phyloP scores from a whole-genome alignment of 768 basidiomycete species.

The Tubosaeta sp. region DNA sequence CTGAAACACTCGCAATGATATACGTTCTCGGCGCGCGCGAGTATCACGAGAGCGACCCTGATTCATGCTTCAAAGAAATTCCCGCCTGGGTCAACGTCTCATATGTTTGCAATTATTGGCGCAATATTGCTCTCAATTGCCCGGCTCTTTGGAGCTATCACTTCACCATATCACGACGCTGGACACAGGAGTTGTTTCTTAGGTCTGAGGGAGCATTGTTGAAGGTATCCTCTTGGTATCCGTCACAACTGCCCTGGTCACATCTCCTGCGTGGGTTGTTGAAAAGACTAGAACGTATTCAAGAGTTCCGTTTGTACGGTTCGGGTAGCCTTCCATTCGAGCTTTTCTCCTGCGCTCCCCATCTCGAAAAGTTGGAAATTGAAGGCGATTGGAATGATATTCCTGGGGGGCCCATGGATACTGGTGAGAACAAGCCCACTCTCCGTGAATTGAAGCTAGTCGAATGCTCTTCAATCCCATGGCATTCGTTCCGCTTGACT shows the following conservation, averaged over 20 bases:
- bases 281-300: neutral
- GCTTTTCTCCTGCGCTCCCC: neutral
- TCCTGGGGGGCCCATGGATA: neutral
- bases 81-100: neutral
- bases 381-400: no score
- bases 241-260: neutral
- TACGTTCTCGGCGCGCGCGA: neutral
- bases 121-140: neutral
- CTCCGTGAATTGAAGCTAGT: neutral
- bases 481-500: neutral
- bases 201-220: conserved; percentile 39
- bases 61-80: neutral
- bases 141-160: conserved; percentile 10
- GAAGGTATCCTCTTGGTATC: neutral
- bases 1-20: neutral
- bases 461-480: neutral
- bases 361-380: neutral
- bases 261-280: neutral
- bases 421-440: neutral
- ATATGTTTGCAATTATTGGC: neutral
- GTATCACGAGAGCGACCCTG: neutral
- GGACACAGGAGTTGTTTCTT: conserved; percentile 38
- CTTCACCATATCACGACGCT: conserved; percentile 26
- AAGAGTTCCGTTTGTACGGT: neutral
- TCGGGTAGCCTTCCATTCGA: no score